Conservation (phyloP, 1,139 yeast genomes). For the Meyerozyma carpophila region DNA sequence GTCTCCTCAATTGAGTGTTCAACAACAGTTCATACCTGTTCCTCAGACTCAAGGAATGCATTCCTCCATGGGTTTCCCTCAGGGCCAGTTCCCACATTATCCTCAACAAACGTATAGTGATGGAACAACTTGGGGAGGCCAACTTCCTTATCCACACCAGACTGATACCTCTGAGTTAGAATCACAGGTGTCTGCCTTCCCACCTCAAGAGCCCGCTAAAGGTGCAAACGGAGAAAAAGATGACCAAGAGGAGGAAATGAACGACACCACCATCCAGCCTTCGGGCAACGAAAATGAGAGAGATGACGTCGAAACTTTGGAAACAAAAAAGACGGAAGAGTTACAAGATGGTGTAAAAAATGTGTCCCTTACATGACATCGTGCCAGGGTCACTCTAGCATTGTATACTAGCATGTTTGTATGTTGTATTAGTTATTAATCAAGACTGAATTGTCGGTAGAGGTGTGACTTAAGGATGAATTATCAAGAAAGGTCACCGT, state of each 20-base stretch:
- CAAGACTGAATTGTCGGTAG: background rate
- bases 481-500: too few species aligned
- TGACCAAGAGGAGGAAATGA: background rate
- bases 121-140: background rate
- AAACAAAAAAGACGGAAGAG: background rate
- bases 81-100: background rate
- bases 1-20: slow-evolving; percentile 24
- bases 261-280: slow-evolving; percentile 1
- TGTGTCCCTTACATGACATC: background rate
- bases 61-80: background rate
- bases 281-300: background rate
- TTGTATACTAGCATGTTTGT: slow-evolving; percentile 2
- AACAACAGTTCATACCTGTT: slow-evolving; percentile 10
- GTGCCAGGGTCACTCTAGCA: background rate
- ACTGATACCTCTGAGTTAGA: background rate
- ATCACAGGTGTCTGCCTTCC: background rate
- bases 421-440: background rate
- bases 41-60: slow-evolving; percentile 3
- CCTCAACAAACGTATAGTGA: slow-evolving; percentile 1
- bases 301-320: background rate
- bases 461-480: background rate
- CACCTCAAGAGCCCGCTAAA: background rate
- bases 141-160: slow-evolving; percentile 1
- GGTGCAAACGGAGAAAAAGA: background rate
- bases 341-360: background rate